Evolutionary conservation across 1,139 yeast genomes (phyloP), one percentile per base, ranked within the genome.

Genomic region (Sugiyamaella novakii): DNA sequence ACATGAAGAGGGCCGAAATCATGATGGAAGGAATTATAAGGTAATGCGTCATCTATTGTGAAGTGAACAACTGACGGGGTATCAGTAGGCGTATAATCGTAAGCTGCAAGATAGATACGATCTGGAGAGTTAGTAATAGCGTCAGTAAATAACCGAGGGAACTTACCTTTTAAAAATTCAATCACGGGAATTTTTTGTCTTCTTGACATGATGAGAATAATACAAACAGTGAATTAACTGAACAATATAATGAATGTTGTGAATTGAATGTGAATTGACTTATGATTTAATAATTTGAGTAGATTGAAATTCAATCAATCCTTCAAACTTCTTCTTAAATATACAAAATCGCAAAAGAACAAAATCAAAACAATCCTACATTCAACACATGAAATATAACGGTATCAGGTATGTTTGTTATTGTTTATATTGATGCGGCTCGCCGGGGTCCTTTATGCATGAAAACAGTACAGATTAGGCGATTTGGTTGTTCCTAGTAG

Each of bases 1-100:
- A 92, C 83, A 63, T 92, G 95, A 56, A 92, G 73, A 0, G 98
- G 98, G 36, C 98, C 98, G 69, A 92, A 92, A 67, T 92, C 98
- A 58, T 91, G 78, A 66, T 92, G 96, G 72, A 92, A 92, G 11
- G 95, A 78, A 65, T 92, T 92, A 68, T 92, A 92, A 4, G 95
- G 94, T 45, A 92, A 77, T 0, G 91, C 82, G 59, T 91, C 95
- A 63, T 92, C 98, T 2, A 92, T 87, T 0, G 98, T 88, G 70
- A 92, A 91, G 67, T 85, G 87, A 1, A 87, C 95, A 40, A 83
- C 72, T 38, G 84, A 84, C 19, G 76, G 79, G 0, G 92, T 84
- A 64, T 87, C 95, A 48, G 75, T 74, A 1, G 98, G 98, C 7
- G 81, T 72, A 54, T 77, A 72, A 65, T 89, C 96, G 64, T 81